phyloP scores from a whole-genome alignment of 2,329 filamentous ascomycete genomes.

The Beauveria rudraprayagi region DNA sequence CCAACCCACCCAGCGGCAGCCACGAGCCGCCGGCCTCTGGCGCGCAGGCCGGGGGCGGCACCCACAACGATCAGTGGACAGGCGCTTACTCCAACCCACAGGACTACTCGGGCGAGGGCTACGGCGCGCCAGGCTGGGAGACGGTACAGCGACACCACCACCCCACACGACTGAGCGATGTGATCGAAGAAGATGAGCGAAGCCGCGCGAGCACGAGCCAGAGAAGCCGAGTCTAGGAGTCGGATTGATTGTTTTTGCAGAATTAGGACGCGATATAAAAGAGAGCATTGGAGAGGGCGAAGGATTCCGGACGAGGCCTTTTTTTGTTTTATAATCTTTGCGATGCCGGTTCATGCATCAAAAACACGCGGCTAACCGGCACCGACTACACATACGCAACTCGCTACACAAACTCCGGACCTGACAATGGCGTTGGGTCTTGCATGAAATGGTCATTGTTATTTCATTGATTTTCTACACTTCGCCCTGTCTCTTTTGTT shows the following conservation, averaged over 20 bases:
- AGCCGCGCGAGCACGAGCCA: conserved; percentile 66
- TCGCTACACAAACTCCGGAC: neutral
- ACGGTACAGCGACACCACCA: conserved; percentile 73
- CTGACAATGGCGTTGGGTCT: conserved; percentile 3
- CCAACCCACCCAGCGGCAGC: conserved; percentile 29
- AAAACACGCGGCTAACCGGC: neutral
- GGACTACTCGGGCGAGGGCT: conserved; percentile 61
- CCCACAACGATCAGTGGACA: conserved; percentile 29
- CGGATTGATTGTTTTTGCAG: neutral
- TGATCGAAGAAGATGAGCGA: conserved; percentile 75
- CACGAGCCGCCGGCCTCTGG: conserved; percentile 24
- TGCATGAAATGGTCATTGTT: neutral
- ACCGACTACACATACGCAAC: neutral
- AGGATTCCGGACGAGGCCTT: neutral
- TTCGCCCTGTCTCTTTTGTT: neutral
- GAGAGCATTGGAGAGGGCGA: neutral
- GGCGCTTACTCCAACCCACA: conserved; percentile 33
- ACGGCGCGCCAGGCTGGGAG: conserved; percentile 66
- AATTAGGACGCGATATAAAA: neutral
- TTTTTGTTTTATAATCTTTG: neutral
- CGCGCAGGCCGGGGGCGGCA: conserved; percentile 15
- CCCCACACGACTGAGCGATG: conserved; percentile 80
- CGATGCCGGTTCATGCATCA: neutral
- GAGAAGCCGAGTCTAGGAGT: conserved; percentile 35
- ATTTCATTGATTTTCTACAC: neutral